Evolutionary conservation across 192 early-diverging fungal species (phyloP), one percentile per base, ranked within the genome.

Genomic region (Jimgerdemannia flammicorona): DNA sequence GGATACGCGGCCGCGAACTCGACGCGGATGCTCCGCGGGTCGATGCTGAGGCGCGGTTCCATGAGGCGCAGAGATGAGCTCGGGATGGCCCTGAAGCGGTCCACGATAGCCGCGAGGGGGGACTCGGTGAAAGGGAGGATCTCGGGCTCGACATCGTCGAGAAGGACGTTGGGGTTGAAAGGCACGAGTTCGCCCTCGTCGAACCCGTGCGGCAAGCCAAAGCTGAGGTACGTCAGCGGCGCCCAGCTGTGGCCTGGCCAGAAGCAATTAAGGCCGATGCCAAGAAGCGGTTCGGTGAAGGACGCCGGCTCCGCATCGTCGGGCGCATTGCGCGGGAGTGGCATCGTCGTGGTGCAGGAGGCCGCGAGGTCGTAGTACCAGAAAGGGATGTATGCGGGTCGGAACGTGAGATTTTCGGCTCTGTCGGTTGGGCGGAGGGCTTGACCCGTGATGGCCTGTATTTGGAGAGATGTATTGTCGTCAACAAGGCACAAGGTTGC

Each of bases 341-440:
- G 9, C 67, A 29, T n/a, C 17, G 39, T n/a, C 14, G 67, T 69
- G 9, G 59, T 74, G 10, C 69, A 73, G 0, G 78, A 69, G 6
- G 72, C 20, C 8, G 76, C 80, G 54, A 75, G 70, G 59, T 81
- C 80, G 42, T 78, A 77, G 68, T 75, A 72, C 80, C 80, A 81
- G 41, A 78, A 71, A 4, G 80, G 80, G 18, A 81, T 4, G 40
- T 81, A 81, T 3, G 74, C 80, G 29, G 74, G 73, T 18, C 80
- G 80, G 3, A 74, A 49, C 49, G 74, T 65, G 64, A 70, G 70
- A 29, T 70, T 59, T 44, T 75, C 44, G 18, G 72, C 72, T 14
- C 73, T 43, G 67, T 74, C 77, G 4, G 70, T 64, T 7, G 77
- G 76, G 1, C 69, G 66, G 2, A 74, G 80, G 42, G 74, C 67